Evolutionary conservation across 2,329 filamentous ascomycete species (phyloP), one percentile per base, ranked within the genome.

Genomic region (Colletotrichum costaricense): DNA sequence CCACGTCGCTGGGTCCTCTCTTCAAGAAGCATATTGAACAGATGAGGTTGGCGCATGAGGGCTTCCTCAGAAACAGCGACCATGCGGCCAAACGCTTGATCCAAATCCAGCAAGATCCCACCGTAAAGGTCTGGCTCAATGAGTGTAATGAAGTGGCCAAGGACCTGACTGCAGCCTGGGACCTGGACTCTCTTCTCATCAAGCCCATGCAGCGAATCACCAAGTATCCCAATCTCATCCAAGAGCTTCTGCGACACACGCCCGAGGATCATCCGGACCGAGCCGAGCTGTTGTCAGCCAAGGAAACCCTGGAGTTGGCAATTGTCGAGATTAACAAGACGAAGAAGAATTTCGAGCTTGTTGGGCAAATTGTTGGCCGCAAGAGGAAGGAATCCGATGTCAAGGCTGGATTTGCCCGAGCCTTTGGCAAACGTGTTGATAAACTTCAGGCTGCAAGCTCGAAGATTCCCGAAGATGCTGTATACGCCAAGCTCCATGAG

Each of bases 181-280:
- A 97, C 81, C 84, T 99, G 74, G 95, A 98, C 81, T 97, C 97
- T 0, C 87, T 99, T n/a, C 89, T 99, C 24, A 96, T 99, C 80
- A 99, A 99, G 82, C 97, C 97, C 2, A 95, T 97, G 81, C 97
- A 99, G 83, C 91, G 97, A 60, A 93, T 98, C 75, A 92, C 96
- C 42, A 98, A 98, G 79, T 99, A 98, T 79, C 95, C 95, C 4
- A 92, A 98, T 58, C 87, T 99, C 54, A 90, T 99, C 57, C 91
- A 92, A 42, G 92, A 95, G 69, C 86, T 99, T 12, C 86, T 97
- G 28, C 92, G 95, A 75, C 90, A 93, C 69, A 98, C 96, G 0
- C 93, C 94, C 0, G 83, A 88, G 11, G 92, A 95, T 75, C 97
- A 99, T 79, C 95, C 96, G 0, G 97, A 99, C 81, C 90, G 93